These are phyloP conservation scores for Erythrophleum fordii DNA, from an alignment of 306 rosid genomes.

Conservation along the genomic window DNA sequence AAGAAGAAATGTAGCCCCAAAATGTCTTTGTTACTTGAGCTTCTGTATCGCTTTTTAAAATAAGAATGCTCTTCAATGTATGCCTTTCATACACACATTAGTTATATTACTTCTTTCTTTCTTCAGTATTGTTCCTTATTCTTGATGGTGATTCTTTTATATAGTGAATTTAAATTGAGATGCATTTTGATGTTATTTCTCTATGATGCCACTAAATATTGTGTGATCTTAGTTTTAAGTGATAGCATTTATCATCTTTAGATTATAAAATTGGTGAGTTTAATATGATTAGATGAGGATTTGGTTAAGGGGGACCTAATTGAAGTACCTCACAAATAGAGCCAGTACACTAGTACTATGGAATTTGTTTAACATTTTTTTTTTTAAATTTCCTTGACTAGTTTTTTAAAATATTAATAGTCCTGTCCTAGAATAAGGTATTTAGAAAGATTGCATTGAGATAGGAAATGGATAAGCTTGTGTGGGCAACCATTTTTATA, in stretches of 20 bases:
- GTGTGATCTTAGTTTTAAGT: background rate
- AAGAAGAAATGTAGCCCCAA: background rate
- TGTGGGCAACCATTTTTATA: too few species aligned
- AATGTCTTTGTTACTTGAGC: background rate
- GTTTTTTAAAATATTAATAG: too few species aligned
- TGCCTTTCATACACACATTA: background rate
- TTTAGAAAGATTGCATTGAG: too few species aligned
- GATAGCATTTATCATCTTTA: too few species aligned
- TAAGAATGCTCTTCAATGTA: background rate
- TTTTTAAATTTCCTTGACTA: too few species aligned
- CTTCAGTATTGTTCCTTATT: background rate
- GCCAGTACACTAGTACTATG: too few species aligned
- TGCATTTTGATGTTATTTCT: background rate
- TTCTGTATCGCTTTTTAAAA: background rate
- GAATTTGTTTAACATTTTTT: too few species aligned
- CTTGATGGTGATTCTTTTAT: background rate
- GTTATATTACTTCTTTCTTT: background rate
- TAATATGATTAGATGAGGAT: background rate
- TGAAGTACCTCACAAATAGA: too few species aligned
- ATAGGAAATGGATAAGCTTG: too few species aligned
- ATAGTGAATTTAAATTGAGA: background rate
- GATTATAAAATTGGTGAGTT: too few species aligned
- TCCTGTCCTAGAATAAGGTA: too few species aligned
- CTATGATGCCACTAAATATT: background rate
- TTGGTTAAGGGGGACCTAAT: too few species aligned